A percentile compares a stretch with the other conserved stretches of the same genome.
Conservation (phyloP, 805 yeast genomes). For the Ogataea pini region DNA sequence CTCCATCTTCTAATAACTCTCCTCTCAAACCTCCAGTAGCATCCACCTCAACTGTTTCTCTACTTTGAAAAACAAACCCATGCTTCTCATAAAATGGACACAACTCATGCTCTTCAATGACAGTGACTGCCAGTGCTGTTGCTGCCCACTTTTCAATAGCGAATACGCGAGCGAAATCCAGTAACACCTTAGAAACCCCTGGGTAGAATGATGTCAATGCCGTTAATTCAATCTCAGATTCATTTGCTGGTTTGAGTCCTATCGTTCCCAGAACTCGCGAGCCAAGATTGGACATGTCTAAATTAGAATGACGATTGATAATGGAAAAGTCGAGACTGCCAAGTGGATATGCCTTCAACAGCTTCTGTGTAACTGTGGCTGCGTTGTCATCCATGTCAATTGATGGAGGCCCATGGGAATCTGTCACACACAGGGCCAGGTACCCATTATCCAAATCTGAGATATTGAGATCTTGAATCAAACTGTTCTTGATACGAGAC, state of each 20-base stretch:
- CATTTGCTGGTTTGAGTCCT: conserved; percentile 33
- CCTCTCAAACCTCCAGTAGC: conserved; percentile 23
- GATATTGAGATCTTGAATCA: conserved; percentile 30
- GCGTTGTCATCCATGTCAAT: conserved; percentile 20
- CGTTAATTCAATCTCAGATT: conserved; percentile 43
- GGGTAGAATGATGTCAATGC: conserved; percentile 54
- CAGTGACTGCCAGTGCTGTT: conserved; percentile 38
- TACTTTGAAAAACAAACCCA: conserved; percentile 37
- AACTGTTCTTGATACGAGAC: conserved; percentile 40
- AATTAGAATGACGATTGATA: not conserved
- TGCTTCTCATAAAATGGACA: conserved; percentile 46
- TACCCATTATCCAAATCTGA: conserved; percentile 28
- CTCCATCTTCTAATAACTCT: conserved; percentile 38
- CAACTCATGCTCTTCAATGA: conserved; percentile 51
- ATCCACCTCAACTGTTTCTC: conserved; percentile 27
- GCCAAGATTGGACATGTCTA: conserved; percentile 34
- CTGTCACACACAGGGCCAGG: conserved; percentile 29
- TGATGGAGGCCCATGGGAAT: not conserved
- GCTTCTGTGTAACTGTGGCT: conserved; percentile 19
- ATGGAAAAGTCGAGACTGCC: conserved; percentile 17
- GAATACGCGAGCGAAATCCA: conserved; percentile 21
- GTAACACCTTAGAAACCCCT: conserved; percentile 31
- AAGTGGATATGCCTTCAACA: conserved; percentile 17
- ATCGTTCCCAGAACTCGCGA: conserved; percentile 36
- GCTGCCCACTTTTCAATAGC: conserved; percentile 14